Evolutionary conservation across 345 rosid genomes (phyloP), one percentile per base, ranked within the genome.

Genomic region (Barbarea vulgaris): DNA sequence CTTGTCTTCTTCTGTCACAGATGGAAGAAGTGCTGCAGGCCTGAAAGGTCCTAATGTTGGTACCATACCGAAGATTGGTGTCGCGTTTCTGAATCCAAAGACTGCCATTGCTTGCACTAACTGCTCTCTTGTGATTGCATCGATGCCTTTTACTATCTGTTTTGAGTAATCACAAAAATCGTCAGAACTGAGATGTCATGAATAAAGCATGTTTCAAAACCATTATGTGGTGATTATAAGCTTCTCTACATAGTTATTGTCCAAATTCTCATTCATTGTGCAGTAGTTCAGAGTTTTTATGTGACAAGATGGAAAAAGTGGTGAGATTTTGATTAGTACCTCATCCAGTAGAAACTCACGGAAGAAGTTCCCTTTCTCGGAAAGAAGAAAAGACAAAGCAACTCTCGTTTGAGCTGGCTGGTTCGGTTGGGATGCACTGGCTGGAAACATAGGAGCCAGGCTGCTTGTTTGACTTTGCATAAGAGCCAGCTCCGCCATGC

Each of bases 331-430:
- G 17, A 70, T 18, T 54, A 72, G 42, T 88, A 94, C 98, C 95
- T 94, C 98, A 72, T 94, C 97, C 57, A 94, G 81, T 73, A 94
- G 96, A 85, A 94, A 91, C 79, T 94, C 98, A 19, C 97, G 84
- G 80, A 94, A 91, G 69, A 90, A 87, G 77, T 87, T 91, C 56
- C 98, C 98, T 79, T 86, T 83, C 58, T 88, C 95, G 51, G 97
- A 94, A 28, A 94, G 86, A 67, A 91, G 86, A 81, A 94, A 94
- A 51, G 84, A 79, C 74, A 94, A 85, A 68, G 97, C 98, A 48
- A 90, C 98, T 81, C 97, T 88, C 24, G 97, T 91, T 84, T 86
- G 91, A 72, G 83, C 60, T 65, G 90, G 97, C 72, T 88, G 84
- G 28, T 71, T 69, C 37, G 81, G 69, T 78, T 85, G 91, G 76